Evolutionary conservation across 2,329 filamentous ascomycete species (phyloP), one percentile per base, ranked within the genome.

Genomic region (Pleurostoma richardsiae): DNA sequence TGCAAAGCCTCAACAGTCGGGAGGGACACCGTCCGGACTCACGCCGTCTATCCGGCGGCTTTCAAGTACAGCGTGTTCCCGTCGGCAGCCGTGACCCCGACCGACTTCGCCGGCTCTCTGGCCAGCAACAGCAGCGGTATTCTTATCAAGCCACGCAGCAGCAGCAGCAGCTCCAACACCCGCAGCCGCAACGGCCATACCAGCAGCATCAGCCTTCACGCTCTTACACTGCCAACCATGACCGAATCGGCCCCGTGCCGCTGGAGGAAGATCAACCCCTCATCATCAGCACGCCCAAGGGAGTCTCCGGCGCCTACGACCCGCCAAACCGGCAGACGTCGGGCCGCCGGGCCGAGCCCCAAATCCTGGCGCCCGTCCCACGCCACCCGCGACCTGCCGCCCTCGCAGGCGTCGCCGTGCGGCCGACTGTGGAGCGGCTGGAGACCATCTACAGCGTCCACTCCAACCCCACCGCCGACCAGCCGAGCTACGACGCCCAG

Each of bases 201-300:
- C 49, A 49, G 33, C 52, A 56, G 2, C 19, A 19, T 19, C 50
- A 54, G 28, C 44, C 59, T 56, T 54, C 52, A 55, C 46, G 53
- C 54, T 47, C 45, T 48, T 47, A 44, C 52, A 27, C 42, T 29
- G 33, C 39, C 49, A 44, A 49, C 30, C 40, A 51, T 27, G 33
- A 54, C 50, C 54, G 53, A 52, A 55, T 55, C 47, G 52, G 48
- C 43, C 54, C 56, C 46, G 49, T 58, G 10, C 49, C 59, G 11
- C 57, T 57, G 4, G 50, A 52, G 4, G 65, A 74, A 29, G 77
- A 81, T 36, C 72, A 74, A 45, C 78, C 79, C 4, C 66, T 82
- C 29, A 82, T 82, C 45, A 81, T 83, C 59, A 82, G 79, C 59
- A 82, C 79, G 4, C 79, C 79, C 1, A 71, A 64, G 7, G 79